Conservation (phyloP, 2,329 filamentous ascomycete species). For the Aspergillus aculeatus region DNA sequence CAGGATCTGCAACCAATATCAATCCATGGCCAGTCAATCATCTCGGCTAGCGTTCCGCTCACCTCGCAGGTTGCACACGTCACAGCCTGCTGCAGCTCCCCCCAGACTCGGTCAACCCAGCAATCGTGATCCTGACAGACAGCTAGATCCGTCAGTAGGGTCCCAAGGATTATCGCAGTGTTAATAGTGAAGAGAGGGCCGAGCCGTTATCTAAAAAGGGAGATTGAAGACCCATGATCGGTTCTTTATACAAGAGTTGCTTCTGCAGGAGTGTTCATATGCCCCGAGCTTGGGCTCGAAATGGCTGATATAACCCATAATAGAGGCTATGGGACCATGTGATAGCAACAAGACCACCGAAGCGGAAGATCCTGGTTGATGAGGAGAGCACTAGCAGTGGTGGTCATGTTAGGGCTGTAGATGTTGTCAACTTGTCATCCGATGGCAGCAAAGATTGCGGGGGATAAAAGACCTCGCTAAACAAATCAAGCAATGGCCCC, state of each 20-base stretch:
- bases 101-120: neutral
- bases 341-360: too few species aligned
- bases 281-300: too few species aligned
- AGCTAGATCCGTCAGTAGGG: neutral
- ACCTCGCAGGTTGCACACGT: neutral
- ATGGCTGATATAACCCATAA: too few species aligned
- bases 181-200: too few species aligned
- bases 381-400: too few species aligned
- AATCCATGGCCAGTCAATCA: neutral
- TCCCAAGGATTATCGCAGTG: neutral
- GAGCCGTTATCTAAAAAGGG: too few species aligned
- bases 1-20: neutral
- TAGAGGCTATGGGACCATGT: too few species aligned
- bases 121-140: neutral
- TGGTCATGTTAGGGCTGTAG: neutral
- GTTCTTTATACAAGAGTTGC: too few species aligned
- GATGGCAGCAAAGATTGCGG: neutral
- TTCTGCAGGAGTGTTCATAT: too few species aligned
- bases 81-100: neutral
- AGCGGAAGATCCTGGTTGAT: too few species aligned
- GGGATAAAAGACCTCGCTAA: neutral
- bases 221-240: too few species aligned
- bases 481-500: neutral
- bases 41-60: neutral
- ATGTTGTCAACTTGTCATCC: neutral